Evolutionary conservation across 805 yeast species (phyloP), one percentile per base, ranked within the genome.

Genomic region (Kluyveromyces dobzhanskii): DNA sequence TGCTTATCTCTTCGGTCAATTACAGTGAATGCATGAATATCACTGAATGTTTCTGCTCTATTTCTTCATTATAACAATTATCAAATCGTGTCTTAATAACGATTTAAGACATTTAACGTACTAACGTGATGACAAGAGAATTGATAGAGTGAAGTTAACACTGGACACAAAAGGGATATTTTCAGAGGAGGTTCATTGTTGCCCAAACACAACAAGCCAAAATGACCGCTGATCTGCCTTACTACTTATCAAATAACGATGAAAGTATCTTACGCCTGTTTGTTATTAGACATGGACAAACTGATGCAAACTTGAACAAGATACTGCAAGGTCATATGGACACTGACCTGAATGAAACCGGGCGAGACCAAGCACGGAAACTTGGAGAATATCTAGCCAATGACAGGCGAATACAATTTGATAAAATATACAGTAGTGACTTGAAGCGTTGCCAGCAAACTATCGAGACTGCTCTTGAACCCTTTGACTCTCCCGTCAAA

Each of bases 251-350:
- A 17, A 73, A 71, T 47, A 47, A 49, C 2, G 67, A 69, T 45
- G 50, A 58, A 3, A 45, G 56, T 4, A 47, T 59, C 7, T 54
- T 75, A 2, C 63, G 83, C 18, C 50, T 83, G 3, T 79, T 80
- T 46, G 57, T 85, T 4, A 74, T 85, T 4, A 73, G 95, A 51
- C 95, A 85, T 50, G 95, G 95, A 1, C 92, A 82, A 56, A 85
- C 95, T 0, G 78, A 78, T 41, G 78, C 80, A 58, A 85, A 85
- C 54, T 67, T 69, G 28, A 54, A 70, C 38, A 80, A 76, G 59
- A 80, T 81, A 35, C 59, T 85, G 28, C 95, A 85, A 59, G 95
- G 95, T 1, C 95, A 85, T 53, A 51, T 50, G 32, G 80, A 85
- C 53, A 74, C 78, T 4, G 70, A 75, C 14, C 53, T 86, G 39